Evolutionary conservation across 495 filamentous ascomycete species (phyloP).

Genomic region (Penicillium chermesinum): DNA sequence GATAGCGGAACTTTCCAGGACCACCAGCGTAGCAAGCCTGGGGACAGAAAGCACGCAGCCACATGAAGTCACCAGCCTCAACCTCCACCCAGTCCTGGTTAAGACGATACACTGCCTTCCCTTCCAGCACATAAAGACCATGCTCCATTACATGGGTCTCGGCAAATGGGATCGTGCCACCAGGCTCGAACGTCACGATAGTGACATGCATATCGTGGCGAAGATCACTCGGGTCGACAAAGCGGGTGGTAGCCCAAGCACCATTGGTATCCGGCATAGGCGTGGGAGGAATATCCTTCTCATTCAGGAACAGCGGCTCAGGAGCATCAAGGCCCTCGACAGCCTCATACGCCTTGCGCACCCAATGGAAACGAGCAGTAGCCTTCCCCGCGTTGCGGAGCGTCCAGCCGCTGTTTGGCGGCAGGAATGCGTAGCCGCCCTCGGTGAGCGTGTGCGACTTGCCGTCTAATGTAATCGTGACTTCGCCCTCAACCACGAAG

Average conservation of each 20-base stretch:
- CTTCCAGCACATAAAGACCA: slow-evolving; percentile 24
- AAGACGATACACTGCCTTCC: slow-evolving; percentile 26
- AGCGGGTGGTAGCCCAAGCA: slow-evolving; percentile 24
- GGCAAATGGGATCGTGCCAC: slow-evolving; percentile 22
- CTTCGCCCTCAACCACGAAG: slow-evolving; percentile 23
- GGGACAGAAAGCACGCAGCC: slow-evolving; percentile 28
- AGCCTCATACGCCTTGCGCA: slow-evolving; percentile 22
- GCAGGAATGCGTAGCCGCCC: slow-evolving; percentile 23
- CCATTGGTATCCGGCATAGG: slow-evolving; percentile 22
- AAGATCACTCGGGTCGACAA: slow-evolving; percentile 22
- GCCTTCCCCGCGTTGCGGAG: slow-evolving; percentile 15
- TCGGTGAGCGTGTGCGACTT: slow-evolving; percentile 18
- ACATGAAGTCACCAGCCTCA: slow-evolving; percentile 30
- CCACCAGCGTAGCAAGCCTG: slow-evolving; percentile 30
- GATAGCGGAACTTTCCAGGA: slow-evolving; percentile 28
- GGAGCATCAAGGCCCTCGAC: slow-evolving; percentile 20
- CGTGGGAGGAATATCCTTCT: slow-evolving; percentile 21
- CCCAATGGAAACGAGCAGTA: slow-evolving; percentile 26
- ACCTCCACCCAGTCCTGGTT: slow-evolving; percentile 32
- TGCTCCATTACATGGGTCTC: slow-evolving; percentile 28
- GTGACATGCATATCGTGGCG: slow-evolving; percentile 29
- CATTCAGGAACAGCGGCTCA: slow-evolving; percentile 22
- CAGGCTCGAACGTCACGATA: slow-evolving; percentile 24
- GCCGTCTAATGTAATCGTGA: slow-evolving; percentile 16
- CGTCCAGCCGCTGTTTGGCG: slow-evolving; percentile 22